Evolutionary conservation across 2,329 filamentous ascomycete genomes (phyloP), one percentile per base, ranked within the genome.

Genomic region (Septoria petroselini): DNA sequence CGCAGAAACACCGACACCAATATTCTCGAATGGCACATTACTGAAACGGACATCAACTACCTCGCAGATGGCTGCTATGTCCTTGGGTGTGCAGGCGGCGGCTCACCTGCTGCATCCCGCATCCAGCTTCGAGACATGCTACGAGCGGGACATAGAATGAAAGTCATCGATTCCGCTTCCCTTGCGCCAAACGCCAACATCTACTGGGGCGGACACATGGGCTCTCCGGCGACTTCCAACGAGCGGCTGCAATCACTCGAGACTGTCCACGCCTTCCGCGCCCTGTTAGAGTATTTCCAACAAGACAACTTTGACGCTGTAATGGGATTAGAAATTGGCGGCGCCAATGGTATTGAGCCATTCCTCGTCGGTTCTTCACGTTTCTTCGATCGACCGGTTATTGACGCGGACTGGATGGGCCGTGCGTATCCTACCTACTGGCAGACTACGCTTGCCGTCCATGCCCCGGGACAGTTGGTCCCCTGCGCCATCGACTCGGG

Each of bases 311-410:
- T 78, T 17, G 77, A 81, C 15, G 78, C 80, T 30, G 77, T 84
- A 53, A 79, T 85, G 53, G 75, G 79, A 1, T 65, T 84, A 8
- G 83, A 86, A 59, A 83, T 86, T 46, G 83, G 83, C n/a, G 83
- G 83, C 5, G 76, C 76, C 3, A 86, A 86, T 55, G 82, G 82
- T 0, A 69, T 84, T 7, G 76, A 81, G 55, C 75, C 77, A 7
- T 70, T 84, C 66, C 71, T 81, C 3, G 65, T 82, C 3, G 80
- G 80, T 4, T 76, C 77, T 0, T 76, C 74, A 44, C 68, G 69
- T 1, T 74, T 77, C 53, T 76, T 82, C 64, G 55, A 73, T 51
- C 30, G 66, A 38, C 69, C 72, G 7, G 68, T 70, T 5, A 64
- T 75, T 11, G 73, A 76, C 50, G 72, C 65, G 2, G 73, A 75